A percentile compares a stretch with the other conserved stretches of the same genome.
Conservation (phyloP, 106 monocot genomes). For the Allium fistulosum region DNA sequence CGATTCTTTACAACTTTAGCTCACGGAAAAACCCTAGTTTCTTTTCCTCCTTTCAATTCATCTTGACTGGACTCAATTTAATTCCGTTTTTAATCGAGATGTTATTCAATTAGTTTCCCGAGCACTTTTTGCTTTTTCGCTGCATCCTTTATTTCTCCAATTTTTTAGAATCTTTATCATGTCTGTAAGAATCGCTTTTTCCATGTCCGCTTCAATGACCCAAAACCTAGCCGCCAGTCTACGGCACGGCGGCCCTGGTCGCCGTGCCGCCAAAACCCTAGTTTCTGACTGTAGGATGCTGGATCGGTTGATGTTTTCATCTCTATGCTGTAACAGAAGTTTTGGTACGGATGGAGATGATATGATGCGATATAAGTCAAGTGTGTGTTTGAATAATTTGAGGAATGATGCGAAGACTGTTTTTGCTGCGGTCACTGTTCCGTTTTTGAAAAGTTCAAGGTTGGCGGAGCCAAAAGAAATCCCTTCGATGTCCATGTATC, state of each 20-base stretch:
- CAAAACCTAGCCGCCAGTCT: conserved; percentile 43
- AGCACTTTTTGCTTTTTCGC: background rate
- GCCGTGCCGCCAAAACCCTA: conserved; percentile 16
- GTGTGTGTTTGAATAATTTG: conserved; percentile 14
- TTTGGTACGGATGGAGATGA: background rate
- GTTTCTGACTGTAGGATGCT: conserved; percentile 8
- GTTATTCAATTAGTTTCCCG: conserved; percentile 3
- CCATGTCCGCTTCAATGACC: conserved; percentile 67
- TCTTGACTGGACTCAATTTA: conserved; percentile 13
- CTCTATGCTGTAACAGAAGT: background rate
- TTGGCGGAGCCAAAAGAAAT: conserved; percentile 70
- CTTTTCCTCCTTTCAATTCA: background rate
- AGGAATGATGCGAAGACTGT: conserved; percentile 50
- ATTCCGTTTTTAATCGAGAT: conserved; percentile 5
- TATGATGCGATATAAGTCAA: background rate
- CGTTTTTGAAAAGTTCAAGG: conserved; percentile 37
- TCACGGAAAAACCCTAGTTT: no score
- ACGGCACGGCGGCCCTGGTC: conserved; percentile 36
- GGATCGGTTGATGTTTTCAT: background rate
- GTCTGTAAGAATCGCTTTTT: conserved; percentile 74
- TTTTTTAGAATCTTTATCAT: conserved; percentile 25
- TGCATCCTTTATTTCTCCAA: conserved; percentile 11
- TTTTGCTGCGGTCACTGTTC: conserved; percentile 62
- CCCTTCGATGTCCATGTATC: conserved; percentile 59
- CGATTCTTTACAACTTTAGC: no score